Conservation (phyloP, 129 eudicot species). For the sunflower (Helianthus annuus) region HanXRQr2.0-SUNRISE NC_035434.2:137956653-137957152, state of each 20-base stretch:
- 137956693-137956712: conserved; percentile 52
- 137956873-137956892: conserved; percentile 65
- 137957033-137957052: neutral
- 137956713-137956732: conserved; percentile 70
- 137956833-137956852: neutral
- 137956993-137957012: neutral
- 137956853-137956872: conserved; percentile 62
- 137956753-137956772: conserved; percentile 98
- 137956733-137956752: conserved; percentile 85
- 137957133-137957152: conserved; percentile 1
- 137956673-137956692: neutral
- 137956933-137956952: conserved; percentile 53
- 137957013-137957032: too few species aligned
- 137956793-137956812: neutral
- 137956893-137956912: conserved; percentile 72
- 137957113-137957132: conserved; percentile 36
- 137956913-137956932: conserved; percentile 68
- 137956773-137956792: conserved; percentile 38
- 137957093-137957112: conserved; percentile 52
- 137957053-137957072: neutral
- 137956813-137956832: neutral
- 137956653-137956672: neutral
- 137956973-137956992: neutral
- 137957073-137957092: conserved; percentile 54
- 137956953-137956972: neutral